Conservation (phyloP, 2,329 filamentous ascomycete species). For the Sporothrix brasiliensis region DNA sequence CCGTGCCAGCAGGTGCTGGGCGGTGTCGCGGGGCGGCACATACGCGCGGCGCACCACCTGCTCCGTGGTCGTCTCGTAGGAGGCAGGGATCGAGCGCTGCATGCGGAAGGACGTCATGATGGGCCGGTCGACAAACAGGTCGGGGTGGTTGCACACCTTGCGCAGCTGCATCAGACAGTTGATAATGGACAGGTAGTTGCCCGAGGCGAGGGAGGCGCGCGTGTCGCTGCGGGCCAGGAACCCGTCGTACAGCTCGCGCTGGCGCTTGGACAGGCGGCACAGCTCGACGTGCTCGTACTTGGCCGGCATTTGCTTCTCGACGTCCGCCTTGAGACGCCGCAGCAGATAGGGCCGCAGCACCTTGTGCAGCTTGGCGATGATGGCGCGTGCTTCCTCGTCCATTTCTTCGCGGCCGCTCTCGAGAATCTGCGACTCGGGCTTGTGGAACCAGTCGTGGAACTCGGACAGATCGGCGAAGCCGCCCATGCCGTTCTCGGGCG, state of each 20-base stretch:
- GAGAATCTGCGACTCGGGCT: slow-evolving; percentile 92
- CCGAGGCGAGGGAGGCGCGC: slow-evolving; percentile 81
- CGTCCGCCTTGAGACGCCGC: slow-evolving; percentile 88
- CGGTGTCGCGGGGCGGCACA: slow-evolving; percentile 51
- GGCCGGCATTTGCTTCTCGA: slow-evolving; percentile 98
- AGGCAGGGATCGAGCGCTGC: slow-evolving; percentile 72
- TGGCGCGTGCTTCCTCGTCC: slow-evolving; percentile 88
- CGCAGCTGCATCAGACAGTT: slow-evolving; percentile 97
- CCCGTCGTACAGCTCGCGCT: slow-evolving; percentile 93
- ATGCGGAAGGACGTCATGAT: slow-evolving; percentile 98
- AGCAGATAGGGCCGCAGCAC: slow-evolving; percentile 90
- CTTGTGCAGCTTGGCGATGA: slow-evolving; percentile 91
- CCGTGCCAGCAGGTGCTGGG: slow-evolving; percentile 32
- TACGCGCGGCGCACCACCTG: slow-evolving; percentile 61
- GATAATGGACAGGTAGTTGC: slow-evolving; percentile 97
- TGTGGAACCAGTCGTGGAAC: slow-evolving; percentile 94
- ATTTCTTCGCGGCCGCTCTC: slow-evolving; percentile 92
- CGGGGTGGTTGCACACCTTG: slow-evolving; percentile 98
- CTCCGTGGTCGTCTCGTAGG: slow-evolving; percentile 71
- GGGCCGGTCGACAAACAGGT: slow-evolving; percentile 91
- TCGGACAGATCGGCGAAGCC: slow-evolving; percentile 94
- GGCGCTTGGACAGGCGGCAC: slow-evolving; percentile 90
- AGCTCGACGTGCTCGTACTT: slow-evolving; percentile 98
- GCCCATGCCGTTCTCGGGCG: slow-evolving; percentile 81
- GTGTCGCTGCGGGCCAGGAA: slow-evolving; percentile 92